phyloP scores from a whole-genome alignment of 164 flowering plant species.

The Stephania cephalantha region DNA sequence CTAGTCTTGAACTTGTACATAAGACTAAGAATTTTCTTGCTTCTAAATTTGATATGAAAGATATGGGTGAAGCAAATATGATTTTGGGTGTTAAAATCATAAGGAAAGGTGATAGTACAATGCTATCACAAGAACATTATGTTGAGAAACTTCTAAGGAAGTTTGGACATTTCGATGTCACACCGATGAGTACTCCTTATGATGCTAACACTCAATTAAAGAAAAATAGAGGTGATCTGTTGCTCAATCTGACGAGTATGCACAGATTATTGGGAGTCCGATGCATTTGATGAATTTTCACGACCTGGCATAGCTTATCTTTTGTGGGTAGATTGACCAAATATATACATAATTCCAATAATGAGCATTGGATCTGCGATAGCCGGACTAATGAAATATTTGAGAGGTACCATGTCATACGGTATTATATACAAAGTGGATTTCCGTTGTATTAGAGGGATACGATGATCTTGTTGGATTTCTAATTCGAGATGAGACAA shows the following conservation, averaged over 20 bases:
- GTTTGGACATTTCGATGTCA: background rate
- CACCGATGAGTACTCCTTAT: too few species aligned
- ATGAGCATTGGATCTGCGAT: background rate
- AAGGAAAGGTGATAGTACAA: background rate
- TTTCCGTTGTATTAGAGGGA: background rate
- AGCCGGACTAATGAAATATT: too few species aligned
- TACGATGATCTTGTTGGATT: conserved; percentile 2
- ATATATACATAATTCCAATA: background rate
- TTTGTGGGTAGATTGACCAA: background rate
- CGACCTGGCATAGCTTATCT: background rate
- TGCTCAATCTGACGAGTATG: too few species aligned
- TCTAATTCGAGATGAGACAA: background rate
- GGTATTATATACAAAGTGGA: background rate
- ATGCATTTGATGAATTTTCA: background rate
- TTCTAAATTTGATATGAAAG: too few species aligned
- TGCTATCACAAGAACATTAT: background rate
- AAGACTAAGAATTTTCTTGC: too few species aligned
- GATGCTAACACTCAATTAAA: too few species aligned
- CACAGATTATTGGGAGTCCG: too few species aligned
- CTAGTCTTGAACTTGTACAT: too few species aligned
- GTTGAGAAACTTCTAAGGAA: background rate
- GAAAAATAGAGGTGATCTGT: too few species aligned
- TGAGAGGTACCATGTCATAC: background rate
- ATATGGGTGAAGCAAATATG: too few species aligned
- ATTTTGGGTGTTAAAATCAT: background rate